phyloP scores from a whole-genome alignment of 1,139 yeast genomes.

The Blastobotrys buckinghamii region DNA sequence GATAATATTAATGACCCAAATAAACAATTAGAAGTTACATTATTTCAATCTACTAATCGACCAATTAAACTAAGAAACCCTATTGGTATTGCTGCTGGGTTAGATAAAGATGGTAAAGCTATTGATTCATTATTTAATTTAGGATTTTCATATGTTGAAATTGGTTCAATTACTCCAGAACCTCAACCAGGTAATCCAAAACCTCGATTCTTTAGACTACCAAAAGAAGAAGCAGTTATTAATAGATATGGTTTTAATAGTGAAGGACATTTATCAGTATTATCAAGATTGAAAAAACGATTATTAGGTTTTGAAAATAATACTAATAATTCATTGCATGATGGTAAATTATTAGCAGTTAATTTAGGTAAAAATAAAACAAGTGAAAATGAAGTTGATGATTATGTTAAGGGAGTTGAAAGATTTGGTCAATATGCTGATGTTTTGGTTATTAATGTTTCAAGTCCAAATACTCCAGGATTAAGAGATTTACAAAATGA shows the following conservation, averaged over 20 bases:
- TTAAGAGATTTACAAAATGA: constrained; percentile 80
- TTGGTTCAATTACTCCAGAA: constrained; percentile 88
- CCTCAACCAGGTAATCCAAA: constrained; percentile 92
- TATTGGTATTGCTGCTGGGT: constrained; percentile 91
- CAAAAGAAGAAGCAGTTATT: constrained; percentile 82
- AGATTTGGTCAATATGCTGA: constrained; percentile 82
- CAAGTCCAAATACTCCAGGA: constrained; percentile 96
- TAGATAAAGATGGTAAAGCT: constrained; percentile 94
- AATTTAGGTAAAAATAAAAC: constrained; percentile 88
- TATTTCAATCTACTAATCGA: constrained; percentile 27
- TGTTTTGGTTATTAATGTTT: constrained; percentile 84
- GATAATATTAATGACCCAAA: constrained; percentile 30
- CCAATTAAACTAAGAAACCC: constrained; percentile 55
- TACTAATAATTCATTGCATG: constrained; percentile 43
- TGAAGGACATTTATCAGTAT: constrained; percentile 72
- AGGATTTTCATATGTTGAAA: constrained; percentile 88
- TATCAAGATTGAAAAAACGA: constrained; percentile 59
- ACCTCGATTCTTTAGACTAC: constrained; percentile 85
- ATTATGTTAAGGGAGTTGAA: constrained; percentile 78
- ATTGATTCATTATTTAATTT: constrained; percentile 69
- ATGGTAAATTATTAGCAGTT: constrained; percentile 66
- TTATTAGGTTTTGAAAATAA: constrained; percentile 28
- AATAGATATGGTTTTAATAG: constrained; percentile 95
- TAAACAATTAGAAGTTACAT: constrained; percentile 26
- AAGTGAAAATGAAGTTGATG: constrained; percentile 76